Base-by-base conservation (phyloP, 2,329 filamentous ascomycete genomes). In the Penicillium digitatum region DNA sequence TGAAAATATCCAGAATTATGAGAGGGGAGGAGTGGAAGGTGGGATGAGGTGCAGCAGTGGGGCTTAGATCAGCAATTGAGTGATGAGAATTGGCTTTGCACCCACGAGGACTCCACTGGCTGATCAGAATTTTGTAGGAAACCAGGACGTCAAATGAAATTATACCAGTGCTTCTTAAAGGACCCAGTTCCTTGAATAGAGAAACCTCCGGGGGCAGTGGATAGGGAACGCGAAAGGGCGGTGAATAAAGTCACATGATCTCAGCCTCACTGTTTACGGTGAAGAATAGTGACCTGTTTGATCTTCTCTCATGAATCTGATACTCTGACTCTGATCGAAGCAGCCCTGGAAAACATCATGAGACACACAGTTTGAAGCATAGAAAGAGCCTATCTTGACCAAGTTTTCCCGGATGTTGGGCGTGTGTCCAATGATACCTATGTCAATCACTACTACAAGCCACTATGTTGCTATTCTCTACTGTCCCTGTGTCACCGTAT, bases 161-260 rank as follows among this genome's bases (percentile, higher is more conserved):
- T 46, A 52, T 42, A 38, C 35, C 50, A 45, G 29, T 43, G 44
- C 48, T 46, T 51, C 39, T 48, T 48, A 52, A 44, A 38, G 52
- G 49, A 55, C 29, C 47, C 52, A 55, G 45, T 49, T 51, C 45
- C 47, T 58, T 50, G 53, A 53, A 56, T 48, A 46, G 38, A 45
- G 57, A 55, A 42, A 35, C 58, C 50, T 44, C 46, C 54, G 58
- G 58, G 57, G 59, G 48, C 29, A 57, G 56, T 39, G 50, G 55
- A 57, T 61, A 61, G 61, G 43, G 31, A 48, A 57, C 49, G 46
- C 37, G 56, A 67, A 69, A 65, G 58, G 64, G 66, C 66, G 66
- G 66, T 69, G 65, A 68, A 57, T 20, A 22, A 12, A 37, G 55
- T 58, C 62, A 67, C 66, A 59, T 64, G 62, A 66, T 63, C 58